Evolutionary conservation across 192 early-diverging fungal genomes (phyloP).

Genomic region (Linnemannia zychae): DNA sequence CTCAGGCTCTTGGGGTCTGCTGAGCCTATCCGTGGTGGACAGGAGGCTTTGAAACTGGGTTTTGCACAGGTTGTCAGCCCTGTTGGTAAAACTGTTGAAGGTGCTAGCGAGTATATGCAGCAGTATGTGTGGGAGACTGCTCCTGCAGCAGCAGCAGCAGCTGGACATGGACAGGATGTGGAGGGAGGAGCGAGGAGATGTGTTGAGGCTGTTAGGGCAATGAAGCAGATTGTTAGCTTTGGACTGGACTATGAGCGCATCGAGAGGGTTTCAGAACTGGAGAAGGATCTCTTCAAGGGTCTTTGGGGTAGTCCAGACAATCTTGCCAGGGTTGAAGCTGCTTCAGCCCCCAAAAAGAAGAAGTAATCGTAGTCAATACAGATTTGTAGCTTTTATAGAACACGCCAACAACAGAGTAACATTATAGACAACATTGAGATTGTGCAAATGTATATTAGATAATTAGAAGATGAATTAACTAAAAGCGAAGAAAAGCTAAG

Average conservation of each 20-base stretch:
- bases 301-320: conserved; percentile 52
- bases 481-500: no score
- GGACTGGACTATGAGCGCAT: conserved; percentile 44
- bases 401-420: not conserved
- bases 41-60: conserved; percentile 53
- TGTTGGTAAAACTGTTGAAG: conserved; percentile 24
- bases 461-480: not conserved
- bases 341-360: conserved; percentile 32
- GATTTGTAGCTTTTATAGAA: not conserved
- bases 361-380: not conserved
- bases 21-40: conserved; percentile 48
- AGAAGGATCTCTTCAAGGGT: conserved; percentile 47
- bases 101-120: conserved; percentile 56
- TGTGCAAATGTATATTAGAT: not conserved
- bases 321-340: conserved; percentile 41
- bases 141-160: no score
- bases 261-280: conserved; percentile 40
- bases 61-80: conserved; percentile 57
- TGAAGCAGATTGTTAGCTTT: conserved; percentile 62
- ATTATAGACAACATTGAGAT: no score
- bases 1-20: conserved; percentile 63
- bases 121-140: conserved; percentile 52
- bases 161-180: not conserved
- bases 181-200: conserved; percentile 45
- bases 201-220: conserved; percentile 61